A percentile compares a stretch with the other conserved stretches of the same genome.
Evolutionary conservation across 495 filamentous ascomycete species (phyloP).

Genomic region (Penicillium lividum): DNA sequence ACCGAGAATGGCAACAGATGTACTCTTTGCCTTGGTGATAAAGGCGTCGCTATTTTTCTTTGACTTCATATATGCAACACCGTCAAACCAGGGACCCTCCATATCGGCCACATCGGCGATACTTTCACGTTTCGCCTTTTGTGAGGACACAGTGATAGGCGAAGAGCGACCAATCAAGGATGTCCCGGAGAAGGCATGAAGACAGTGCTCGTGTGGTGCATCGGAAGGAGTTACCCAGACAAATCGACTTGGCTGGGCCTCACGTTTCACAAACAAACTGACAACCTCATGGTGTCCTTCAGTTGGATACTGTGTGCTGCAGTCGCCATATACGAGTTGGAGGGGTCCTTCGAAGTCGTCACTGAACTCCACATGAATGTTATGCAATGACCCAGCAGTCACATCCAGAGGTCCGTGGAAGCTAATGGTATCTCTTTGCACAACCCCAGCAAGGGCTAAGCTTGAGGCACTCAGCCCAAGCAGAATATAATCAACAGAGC

Average conservation of each 20-base stretch:
- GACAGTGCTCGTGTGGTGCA: slow-evolving; percentile 30
- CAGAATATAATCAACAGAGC: slow-evolving; percentile 10
- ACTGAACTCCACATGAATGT: slow-evolving; percentile 32
- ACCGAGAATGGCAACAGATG: slow-evolving; percentile 60
- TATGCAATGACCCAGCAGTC: slow-evolving; percentile 36
- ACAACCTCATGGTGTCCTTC: slow-evolving; percentile 33
- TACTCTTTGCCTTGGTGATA: slow-evolving; percentile 49
- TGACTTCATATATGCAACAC: slow-evolving; percentile 59
- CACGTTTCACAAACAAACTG: slow-evolving; percentile 27
- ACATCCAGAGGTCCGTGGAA: slow-evolving; percentile 17
- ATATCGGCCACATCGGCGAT: slow-evolving; percentile 48
- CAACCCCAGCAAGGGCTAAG: slow-evolving; percentile 13
- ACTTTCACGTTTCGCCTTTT: slow-evolving; percentile 26
- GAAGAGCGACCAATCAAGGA: slow-evolving; percentile 26
- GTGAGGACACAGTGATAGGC: slow-evolving; percentile 22
- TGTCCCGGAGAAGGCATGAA: slow-evolving; percentile 35
- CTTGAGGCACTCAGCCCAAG: slow-evolving; percentile 17
- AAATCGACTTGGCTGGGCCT: slow-evolving; percentile 31
- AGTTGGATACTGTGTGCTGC: slow-evolving; percentile 16
- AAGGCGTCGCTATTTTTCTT: slow-evolving; percentile 55
- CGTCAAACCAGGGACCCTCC: slow-evolving; percentile 70
- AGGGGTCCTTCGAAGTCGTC: slow-evolving; percentile 32
- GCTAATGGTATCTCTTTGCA: slow-evolving; percentile 16
- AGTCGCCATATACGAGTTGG: slow-evolving; percentile 36
- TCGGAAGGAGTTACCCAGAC: slow-evolving; percentile 37